Evolutionary conservation across 306 rosid species (phyloP).

Genomic region (Trichosanthes cucumerina): DNA sequence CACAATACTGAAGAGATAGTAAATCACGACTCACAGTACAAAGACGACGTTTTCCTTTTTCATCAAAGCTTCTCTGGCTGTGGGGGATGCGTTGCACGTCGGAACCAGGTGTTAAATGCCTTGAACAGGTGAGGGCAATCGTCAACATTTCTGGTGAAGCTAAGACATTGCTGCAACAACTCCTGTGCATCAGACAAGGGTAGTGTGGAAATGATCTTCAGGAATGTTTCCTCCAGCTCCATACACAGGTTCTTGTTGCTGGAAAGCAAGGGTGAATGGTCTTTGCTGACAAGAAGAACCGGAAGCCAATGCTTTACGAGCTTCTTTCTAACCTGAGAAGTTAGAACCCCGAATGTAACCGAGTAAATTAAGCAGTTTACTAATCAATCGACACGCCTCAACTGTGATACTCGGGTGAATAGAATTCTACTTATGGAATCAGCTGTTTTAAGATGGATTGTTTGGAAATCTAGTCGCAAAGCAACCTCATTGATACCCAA

Average conservation of each 20-base stretch:
- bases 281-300: conserved; percentile 78
- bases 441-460: neutral
- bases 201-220: conserved; percentile 73
- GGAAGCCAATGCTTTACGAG: conserved; percentile 90
- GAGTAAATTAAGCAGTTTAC: neutral
- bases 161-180: conserved; percentile 74
- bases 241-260: conserved; percentile 43
- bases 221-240: conserved; percentile 79
- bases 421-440: neutral
- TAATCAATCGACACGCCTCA: neutral
- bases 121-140: conserved; percentile 79
- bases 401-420: neutral
- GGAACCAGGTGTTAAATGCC: conserved; percentile 94
- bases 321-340: conserved; percentile 72
- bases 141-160: conserved; percentile 71
- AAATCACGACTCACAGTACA: neutral
- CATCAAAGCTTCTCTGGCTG: conserved; percentile 18
- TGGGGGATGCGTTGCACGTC: conserved; percentile 50
- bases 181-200: conserved; percentile 88
- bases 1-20: neutral
- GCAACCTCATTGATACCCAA: neutral
- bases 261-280: conserved; percentile 57
- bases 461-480: neutral
- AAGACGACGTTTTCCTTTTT: neutral
- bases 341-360: neutral